Evolutionary conservation across 768 basidiomycete species (phyloP).

Genomic region (Kwoniella europaea): DNA sequence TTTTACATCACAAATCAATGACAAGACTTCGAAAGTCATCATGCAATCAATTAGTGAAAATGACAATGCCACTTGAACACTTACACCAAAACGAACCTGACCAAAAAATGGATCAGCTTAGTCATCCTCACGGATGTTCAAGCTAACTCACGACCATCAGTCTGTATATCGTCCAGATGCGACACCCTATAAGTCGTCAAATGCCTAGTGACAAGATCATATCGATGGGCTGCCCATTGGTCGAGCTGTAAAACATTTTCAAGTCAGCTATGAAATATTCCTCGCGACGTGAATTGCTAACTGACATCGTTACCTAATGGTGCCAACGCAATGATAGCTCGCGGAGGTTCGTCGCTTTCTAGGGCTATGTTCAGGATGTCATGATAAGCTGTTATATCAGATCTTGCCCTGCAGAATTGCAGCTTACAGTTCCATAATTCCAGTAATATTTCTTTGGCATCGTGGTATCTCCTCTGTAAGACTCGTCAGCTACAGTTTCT

Average conservation of each 20-base stretch:
- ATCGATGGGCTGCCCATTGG: conserved; percentile 58
- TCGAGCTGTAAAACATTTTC: conserved; percentile 24
- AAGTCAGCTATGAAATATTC: too few relatives aligned
- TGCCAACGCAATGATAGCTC: conserved; percentile 55
- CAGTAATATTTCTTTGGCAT: conserved; percentile 53
- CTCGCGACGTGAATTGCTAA: too few relatives aligned
- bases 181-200: conserved; percentile 51
- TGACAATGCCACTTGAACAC: not conserved
- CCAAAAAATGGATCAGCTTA: not conserved
- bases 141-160: conserved; percentile 50
- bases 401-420: not conserved
- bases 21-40: not conserved
- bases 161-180: conserved; percentile 37
- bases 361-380: conserved; percentile 28
- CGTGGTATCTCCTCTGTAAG: conserved; percentile 23
- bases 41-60: not conserved
- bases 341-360: conserved; percentile 48
- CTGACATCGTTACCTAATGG: conserved; percentile 54
- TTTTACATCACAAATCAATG: too few relatives aligned
- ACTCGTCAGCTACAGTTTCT: not conserved
- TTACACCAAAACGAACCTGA: conserved; percentile 55
- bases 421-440: conserved; percentile 55
- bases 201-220: conserved; percentile 49
- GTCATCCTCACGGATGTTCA: not conserved
- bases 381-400: not conserved